These are phyloP conservation scores for Breviolum minutum DNA, from an alignment of 73 alveolate species.

Conservation along the genomic window DNA sequence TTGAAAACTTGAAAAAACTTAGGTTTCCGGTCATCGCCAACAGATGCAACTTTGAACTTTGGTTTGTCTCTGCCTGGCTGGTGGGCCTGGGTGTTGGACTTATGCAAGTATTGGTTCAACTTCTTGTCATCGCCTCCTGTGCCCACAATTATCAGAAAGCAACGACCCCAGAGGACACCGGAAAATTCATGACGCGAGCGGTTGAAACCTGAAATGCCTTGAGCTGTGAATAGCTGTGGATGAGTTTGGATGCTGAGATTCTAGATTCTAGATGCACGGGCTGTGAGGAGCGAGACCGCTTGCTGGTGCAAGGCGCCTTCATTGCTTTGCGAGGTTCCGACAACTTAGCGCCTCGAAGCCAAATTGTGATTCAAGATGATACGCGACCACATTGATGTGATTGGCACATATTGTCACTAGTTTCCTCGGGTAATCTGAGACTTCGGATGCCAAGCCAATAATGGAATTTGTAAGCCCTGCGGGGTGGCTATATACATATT, in stretches of 20 bases:
- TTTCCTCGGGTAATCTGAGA: too few species aligned
- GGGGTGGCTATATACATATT: not conserved
- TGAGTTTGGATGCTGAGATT: not conserved
- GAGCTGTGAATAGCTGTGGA: not conserved
- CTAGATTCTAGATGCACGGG: too few species aligned
- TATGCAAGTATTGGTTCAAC: slow-evolving; percentile 80
- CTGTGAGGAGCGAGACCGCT: slow-evolving; percentile 84
- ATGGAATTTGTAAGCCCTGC: too few species aligned
- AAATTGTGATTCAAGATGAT: not conserved
- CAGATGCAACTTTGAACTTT: slow-evolving; percentile 94
- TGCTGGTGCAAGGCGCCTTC: slow-evolving; percentile 88
- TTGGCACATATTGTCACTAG: too few species aligned
- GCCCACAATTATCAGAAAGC: slow-evolving; percentile 48
- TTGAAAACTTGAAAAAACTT: too few species aligned
- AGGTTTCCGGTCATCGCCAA: slow-evolving; percentile 95
- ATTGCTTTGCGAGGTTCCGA: slow-evolving; percentile 88
- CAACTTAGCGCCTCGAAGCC: slow-evolving; percentile 39
- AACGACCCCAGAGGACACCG: slow-evolving; percentile 59
- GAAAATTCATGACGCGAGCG: not conserved
- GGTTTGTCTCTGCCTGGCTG: slow-evolving; percentile 94
- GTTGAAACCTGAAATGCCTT: not conserved
- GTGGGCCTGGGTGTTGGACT: slow-evolving; percentile 94
- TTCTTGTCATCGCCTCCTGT: slow-evolving; percentile 42
- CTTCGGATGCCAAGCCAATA: too few species aligned
- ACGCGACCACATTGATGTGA: too few species aligned